These are phyloP conservation scores for Coniochaeta sp. DNA, from an alignment of 2,329 filamentous ascomycete species.

Conservation along the genomic window DNA sequence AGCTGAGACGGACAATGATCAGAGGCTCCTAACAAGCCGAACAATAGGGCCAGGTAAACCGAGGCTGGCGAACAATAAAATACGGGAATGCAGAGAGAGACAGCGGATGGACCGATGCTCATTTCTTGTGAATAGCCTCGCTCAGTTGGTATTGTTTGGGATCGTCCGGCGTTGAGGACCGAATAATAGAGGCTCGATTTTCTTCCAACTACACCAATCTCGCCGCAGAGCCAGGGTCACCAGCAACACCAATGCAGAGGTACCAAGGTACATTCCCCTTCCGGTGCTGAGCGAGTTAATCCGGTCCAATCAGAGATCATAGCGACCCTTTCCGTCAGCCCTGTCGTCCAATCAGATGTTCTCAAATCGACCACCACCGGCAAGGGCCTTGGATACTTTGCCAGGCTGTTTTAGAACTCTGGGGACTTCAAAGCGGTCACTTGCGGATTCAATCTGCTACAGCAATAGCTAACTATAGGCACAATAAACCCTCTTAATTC, in stretches of 20 bases:
- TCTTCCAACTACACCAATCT: slow-evolving; percentile 1
- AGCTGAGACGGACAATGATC: not conserved
- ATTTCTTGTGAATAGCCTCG: not conserved
- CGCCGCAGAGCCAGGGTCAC: slow-evolving; percentile 1
- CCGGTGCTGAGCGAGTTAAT: not conserved
- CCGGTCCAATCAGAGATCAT: not conserved
- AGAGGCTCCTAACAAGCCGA: not conserved
- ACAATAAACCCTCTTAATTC: too few species aligned
- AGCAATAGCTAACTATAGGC: too few species aligned
- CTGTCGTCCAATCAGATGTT: not conserved
- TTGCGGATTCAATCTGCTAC: too few species aligned
- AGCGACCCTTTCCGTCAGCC: not conserved
- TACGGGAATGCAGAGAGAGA: not conserved
- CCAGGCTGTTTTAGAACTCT: not conserved
- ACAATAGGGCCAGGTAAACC: not conserved
- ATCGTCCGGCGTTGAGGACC: not conserved
- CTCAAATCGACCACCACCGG: not conserved
- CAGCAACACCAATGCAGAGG: not conserved
- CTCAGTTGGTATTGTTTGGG: not conserved
- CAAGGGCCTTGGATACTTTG: not conserved
- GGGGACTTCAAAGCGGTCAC: not conserved
- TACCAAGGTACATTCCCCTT: slow-evolving; percentile 1
- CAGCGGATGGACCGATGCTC: not conserved
- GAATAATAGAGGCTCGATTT: slow-evolving; percentile 3
- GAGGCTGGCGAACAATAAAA: not conserved